Base-by-base conservation (phyloP, 768 basidiomycete species). In the Ramaria sp. region DNA sequence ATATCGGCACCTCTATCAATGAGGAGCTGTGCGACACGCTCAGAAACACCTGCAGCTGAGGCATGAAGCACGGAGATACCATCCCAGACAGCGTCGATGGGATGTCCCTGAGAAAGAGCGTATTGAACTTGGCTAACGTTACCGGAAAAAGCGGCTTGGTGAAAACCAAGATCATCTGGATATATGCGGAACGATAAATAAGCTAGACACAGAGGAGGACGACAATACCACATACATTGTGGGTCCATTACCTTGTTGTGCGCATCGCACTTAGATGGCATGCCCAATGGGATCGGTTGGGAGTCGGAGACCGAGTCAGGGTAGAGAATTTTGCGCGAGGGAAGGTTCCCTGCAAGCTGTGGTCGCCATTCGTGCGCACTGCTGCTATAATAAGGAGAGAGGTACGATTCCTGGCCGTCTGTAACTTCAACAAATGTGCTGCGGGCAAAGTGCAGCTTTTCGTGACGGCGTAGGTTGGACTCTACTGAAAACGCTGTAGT, bases 1-100 rank as follows among this genome's bases (percentile, higher is more conserved):
- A 97, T 95, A 65, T 99, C 96, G n/a, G 96, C 96, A 20, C 96
- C 95, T 55, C 82, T 73, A 58, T 96, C 90, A 63, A 99, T 86
- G 44, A 99, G 72, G 59, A 94, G 75, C 62, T 81, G 79, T 39
- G 98, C 92, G 42, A 97, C 88, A 55, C 83, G 78, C 54, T 87
- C 88, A 64, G 81, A 88, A 1, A 96, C 96, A 20, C 90, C 90
- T 0, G 91, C 87, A 61, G 83, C 88, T 1, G 95, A 95, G 3
- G 92, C 94, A 65, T 99, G 96, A 8, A 99, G 76, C 3, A 96
- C 94, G n/a, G 96, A 81, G 3, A 99, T 88, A 32, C 96, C 96
- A 64, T 95, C 90, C 51, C 97, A 78, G 30, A 96, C 90, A 4
- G 92, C 88, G 68, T 99, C 97, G 68, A 95, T 82, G 9, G 96